A percentile compares a stretch with the other conserved stretches of the same genome.
Evolutionary conservation across 768 basidiomycete genomes (phyloP).

Genomic region (Leccinum rimulosum): DNA sequence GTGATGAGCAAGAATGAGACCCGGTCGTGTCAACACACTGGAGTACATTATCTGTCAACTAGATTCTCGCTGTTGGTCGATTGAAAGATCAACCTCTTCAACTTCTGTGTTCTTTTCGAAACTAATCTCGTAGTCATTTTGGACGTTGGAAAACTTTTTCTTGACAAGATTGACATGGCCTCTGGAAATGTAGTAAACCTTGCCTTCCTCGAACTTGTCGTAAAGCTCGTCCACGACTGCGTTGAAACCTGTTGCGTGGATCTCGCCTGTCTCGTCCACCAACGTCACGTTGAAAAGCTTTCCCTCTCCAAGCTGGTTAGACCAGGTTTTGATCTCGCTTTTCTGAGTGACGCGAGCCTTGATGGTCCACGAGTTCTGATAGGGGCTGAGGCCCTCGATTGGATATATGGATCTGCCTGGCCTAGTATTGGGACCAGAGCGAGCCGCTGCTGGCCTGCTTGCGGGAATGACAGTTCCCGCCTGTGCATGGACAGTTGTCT

Average conservation of each 20-base stretch:
- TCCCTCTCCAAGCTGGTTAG: slow-evolving; percentile 87
- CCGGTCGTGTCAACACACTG: slow-evolving; percentile 74
- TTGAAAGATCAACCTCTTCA: slow-evolving; percentile 59
- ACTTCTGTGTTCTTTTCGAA: slow-evolving; percentile 84
- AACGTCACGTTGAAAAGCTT: slow-evolving; percentile 91
- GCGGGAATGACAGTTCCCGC: slow-evolving; percentile 27
- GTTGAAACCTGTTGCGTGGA: slow-evolving; percentile 91
- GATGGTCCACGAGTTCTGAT: slow-evolving; percentile 99
- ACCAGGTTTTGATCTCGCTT: slow-evolving; percentile 85
- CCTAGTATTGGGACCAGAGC: slow-evolving; percentile 14
- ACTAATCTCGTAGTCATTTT: slow-evolving; percentile 90
- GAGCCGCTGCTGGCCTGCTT: slow-evolving; percentile 11
- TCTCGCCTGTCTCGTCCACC: slow-evolving; percentile 94
- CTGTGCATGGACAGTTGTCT: slow-evolving; percentile 24
- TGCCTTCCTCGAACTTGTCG: slow-evolving; percentile 84
- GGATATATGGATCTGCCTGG: slow-evolving; percentile 53
- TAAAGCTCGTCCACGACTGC: slow-evolving; percentile 78
- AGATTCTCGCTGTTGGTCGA: neutral
- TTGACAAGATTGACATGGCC: slow-evolving; percentile 93
- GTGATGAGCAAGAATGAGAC: too few species aligned
- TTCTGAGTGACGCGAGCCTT: slow-evolving; percentile 91
- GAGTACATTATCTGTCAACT: slow-evolving; percentile 4
- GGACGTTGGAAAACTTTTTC: slow-evolving; percentile 89
- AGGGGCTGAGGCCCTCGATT: slow-evolving; percentile 93
- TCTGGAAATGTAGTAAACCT: slow-evolving; percentile 89